These are phyloP conservation scores for Alternaria triticina DNA, from an alignment of 2,329 filamentous ascomycete genomes.

Conservation along the genomic window DNA sequence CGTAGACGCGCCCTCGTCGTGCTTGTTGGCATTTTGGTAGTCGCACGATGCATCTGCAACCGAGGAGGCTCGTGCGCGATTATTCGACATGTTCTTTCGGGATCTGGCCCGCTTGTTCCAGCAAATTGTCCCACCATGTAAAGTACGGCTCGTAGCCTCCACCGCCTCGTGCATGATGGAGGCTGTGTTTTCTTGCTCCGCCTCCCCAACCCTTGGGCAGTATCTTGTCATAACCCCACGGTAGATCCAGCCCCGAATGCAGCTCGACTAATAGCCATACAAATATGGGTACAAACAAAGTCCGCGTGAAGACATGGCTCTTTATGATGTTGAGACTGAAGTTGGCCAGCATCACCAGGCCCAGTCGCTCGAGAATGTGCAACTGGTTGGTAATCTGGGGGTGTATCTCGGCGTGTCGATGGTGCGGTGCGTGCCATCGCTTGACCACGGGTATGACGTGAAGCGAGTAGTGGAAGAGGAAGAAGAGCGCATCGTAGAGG, in stretches of 20 bases:
- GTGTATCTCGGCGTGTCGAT: conserved; percentile 3
- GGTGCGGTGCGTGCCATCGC: not conserved
- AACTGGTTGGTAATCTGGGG: not conserved
- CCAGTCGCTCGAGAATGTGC: not conserved
- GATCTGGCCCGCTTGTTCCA: not conserved
- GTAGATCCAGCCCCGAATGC: not conserved
- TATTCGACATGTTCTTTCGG: not conserved
- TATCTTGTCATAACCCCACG: not conserved
- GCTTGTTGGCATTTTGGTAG: not conserved
- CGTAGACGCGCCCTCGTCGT: not conserved
- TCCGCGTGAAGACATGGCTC: not conserved
- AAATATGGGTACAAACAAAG: not conserved
- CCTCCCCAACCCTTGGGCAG: not conserved
- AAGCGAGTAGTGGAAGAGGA: not conserved
- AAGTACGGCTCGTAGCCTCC: not conserved
- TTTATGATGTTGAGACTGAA: not conserved
- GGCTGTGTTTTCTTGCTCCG: not conserved
- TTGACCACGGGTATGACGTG: not conserved
- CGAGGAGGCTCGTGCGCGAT: not conserved
- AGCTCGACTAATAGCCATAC: not conserved
- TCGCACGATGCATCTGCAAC: not conserved
- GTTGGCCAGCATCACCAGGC: not conserved
- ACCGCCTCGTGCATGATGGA: not conserved
- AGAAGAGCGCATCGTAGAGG: not conserved
- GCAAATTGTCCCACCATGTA: not conserved